These are phyloP conservation scores for Boletus tomentosulus DNA, from an alignment of 768 basidiomycete genomes.

Conservation along the genomic window DNA sequence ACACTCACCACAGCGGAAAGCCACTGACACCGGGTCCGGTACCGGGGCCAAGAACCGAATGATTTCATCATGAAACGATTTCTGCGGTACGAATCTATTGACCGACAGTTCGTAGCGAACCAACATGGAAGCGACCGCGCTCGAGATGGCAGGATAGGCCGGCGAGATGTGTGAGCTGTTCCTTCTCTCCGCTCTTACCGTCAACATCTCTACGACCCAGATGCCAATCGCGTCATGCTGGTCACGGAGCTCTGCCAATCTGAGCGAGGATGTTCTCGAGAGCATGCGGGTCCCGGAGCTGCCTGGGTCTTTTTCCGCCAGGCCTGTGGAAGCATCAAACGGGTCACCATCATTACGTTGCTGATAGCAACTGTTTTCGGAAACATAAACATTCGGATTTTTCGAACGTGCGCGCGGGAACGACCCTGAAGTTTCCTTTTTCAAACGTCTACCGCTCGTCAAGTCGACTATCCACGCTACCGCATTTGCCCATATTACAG, in stretches of 20 bases:
- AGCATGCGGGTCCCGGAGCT: too few species aligned
- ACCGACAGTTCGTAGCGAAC: conserved; percentile 3
- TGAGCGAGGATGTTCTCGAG: neutral
- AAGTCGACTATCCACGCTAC: neutral
- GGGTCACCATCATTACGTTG: conserved; percentile 10
- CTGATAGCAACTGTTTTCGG: neutral
- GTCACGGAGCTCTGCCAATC: neutral
- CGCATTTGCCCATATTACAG: neutral
- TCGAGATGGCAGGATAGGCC: conserved; percentile 6
- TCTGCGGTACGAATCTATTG: neutral
- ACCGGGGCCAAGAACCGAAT: conserved; percentile 17
- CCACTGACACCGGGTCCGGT: conserved; percentile 11
- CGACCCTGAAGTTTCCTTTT: conserved; percentile 15
- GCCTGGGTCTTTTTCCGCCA: too few species aligned
- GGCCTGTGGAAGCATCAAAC: neutral
- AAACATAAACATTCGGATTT: neutral
- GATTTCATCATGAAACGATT: conserved; percentile 9
- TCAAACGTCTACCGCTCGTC: neutral
- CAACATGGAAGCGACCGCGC: conserved; percentile 10
- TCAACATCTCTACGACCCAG: conserved; percentile 1
- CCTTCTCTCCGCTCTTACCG: conserved; percentile 11
- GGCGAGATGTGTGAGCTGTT: conserved; percentile 7
- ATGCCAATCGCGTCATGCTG: conserved; percentile 2
- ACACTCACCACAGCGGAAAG: neutral
- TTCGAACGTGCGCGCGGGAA: neutral